Evolutionary conservation across 306 rosid species (phyloP), one percentile per base, ranked within the genome.

Genomic region (Fagus sylvatica): DNA sequence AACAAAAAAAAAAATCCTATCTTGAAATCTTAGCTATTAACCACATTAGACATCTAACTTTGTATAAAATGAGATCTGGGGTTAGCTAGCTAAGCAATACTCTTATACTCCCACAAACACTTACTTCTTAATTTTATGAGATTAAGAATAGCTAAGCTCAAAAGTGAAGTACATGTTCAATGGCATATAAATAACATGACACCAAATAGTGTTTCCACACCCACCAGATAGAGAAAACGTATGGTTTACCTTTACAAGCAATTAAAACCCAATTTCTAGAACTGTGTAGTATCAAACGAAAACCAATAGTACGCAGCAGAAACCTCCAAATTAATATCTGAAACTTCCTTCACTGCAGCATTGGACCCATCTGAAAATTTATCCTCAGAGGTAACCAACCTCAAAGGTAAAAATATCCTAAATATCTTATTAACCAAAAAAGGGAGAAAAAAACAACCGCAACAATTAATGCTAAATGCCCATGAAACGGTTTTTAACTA

Each of bases 301-400:
- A 73, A 43, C 39, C 30, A 77, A 59, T 42, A 51, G 17, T 34
- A 79, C 76, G 12, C 17, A 16, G 40, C 80, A 80, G 61, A 54
- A 72, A 61, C 70, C 71, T 59, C 40, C 64, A 75, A 69, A 22
- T 22, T 22, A 22, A 72, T 55, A 77, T 72, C 74, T 75, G 81
- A 72, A 68, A 70, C 82, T 76, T 73, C 82, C 72, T 37, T 59
- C 48, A 69, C 65, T 42, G 77, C 55, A 54, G 16, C 74, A 69
- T 33, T 78, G 88, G 80, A 71, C 84, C 85, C 83, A 69, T 71
- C 64, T 84, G 74, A 76, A 22, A 67, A 8, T 66, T 59, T 81
- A 76, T 46, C 76, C 41, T 73, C n/a, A 69, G 4, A 49, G 51
- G 48, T 60, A 53, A 67, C 59, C 53, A 41, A 41, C 41, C 71